Conservation (phyloP, 208 protist species). For the Lotmaria passim region DNA sequence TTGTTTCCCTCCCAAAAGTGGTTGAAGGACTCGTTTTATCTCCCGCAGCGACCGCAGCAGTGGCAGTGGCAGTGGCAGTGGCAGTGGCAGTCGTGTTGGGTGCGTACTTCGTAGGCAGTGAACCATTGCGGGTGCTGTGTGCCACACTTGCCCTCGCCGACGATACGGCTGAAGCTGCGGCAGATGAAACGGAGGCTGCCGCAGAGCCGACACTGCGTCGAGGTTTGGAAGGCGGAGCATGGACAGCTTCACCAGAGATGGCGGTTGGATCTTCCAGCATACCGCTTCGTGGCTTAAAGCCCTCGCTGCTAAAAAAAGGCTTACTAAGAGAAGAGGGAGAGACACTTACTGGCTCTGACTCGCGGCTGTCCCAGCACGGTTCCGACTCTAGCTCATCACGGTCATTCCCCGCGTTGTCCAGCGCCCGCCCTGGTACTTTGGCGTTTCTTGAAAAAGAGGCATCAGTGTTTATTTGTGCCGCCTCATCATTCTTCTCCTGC, state of each 20-base stretch:
- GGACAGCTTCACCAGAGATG: background rate
- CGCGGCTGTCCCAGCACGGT: slow-evolving; percentile 11
- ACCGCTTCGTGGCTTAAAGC: background rate
- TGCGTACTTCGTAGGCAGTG: background rate
- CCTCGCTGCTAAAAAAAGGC: no score
- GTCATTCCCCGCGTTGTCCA: background rate
- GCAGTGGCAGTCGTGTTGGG: background rate
- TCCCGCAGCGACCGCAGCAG: background rate
- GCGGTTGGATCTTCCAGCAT: background rate
- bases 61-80: background rate
- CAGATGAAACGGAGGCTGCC: background rate
- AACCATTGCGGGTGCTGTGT: background rate
- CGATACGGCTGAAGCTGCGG: background rate
- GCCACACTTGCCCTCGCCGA: background rate
- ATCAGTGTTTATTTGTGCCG: background rate
- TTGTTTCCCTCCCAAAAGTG: background rate
- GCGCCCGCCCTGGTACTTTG: background rate
- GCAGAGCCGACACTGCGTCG: background rate
- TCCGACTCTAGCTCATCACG: slow-evolving; percentile 16
- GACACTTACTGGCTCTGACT: background rate
- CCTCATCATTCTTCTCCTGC: background rate
- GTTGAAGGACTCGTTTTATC: background rate
- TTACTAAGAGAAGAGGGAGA: no score
- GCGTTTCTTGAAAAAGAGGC: background rate
- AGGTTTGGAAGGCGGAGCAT: background rate